A percentile compares a stretch with the other conserved stretches of the same genome.
Conservation (phyloP, 169 alveolate genomes). For the Eimeria praecox region DNA sequence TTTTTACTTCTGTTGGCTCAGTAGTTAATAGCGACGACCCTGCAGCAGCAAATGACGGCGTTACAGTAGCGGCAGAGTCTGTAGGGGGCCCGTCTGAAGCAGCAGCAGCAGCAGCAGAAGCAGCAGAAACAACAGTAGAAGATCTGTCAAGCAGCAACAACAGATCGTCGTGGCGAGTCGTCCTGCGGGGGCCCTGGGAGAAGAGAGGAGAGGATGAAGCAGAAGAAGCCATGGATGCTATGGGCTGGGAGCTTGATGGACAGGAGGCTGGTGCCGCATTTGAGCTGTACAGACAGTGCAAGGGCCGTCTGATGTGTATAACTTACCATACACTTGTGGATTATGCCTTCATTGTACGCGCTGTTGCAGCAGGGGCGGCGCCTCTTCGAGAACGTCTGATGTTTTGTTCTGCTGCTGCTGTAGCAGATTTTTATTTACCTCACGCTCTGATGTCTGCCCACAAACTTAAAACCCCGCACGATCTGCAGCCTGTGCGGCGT, state of each 20-base stretch:
- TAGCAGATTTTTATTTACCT: slow-evolving; percentile 77
- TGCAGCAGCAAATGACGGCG: neutral
- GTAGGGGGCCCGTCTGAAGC: neutral
- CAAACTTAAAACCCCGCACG: slow-evolving; percentile 34
- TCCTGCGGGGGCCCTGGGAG: neutral
- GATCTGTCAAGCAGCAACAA: neutral
- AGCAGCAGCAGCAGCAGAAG: slow-evolving; percentile 1
- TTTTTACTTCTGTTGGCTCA: slow-evolving; percentile 18
- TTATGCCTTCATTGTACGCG: slow-evolving; percentile 61
- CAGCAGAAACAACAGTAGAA: slow-evolving; percentile 1
- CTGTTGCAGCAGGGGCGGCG: slow-evolving; percentile 23
- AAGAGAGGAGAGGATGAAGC: neutral
- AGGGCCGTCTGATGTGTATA: slow-evolving; percentile 64
- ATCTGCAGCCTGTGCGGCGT: neutral
- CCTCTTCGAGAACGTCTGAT: slow-evolving; percentile 65
- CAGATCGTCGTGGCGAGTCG: neutral
- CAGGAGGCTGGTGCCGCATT: slow-evolving; percentile 68
- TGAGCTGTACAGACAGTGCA: slow-evolving; percentile 70
- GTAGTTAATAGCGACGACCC: slow-evolving; percentile 33
- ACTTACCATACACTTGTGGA: slow-evolving; percentile 61
- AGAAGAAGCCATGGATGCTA: neutral
- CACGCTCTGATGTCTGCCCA: slow-evolving; percentile 50
- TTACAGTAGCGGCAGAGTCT: neutral
- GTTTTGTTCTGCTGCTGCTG: slow-evolving; percentile 79
- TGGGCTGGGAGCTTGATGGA: neutral